Base-by-base conservation (phyloP, 345 rosid species). In the Citropsis articulata region DNA sequence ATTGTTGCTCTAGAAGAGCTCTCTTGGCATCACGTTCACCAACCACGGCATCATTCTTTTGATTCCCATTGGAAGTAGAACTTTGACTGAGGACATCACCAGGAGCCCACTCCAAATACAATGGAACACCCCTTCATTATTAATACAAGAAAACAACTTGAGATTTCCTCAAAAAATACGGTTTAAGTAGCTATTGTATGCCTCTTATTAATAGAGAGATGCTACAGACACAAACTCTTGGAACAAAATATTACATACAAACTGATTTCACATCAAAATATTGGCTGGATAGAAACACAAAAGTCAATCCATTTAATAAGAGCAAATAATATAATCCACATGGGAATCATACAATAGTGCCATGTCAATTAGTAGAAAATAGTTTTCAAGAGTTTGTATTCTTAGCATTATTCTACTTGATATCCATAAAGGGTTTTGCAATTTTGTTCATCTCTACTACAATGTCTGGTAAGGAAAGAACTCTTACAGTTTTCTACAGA, bases 21-120 rank as follows among this genome's bases (percentile, higher is more conserved):
- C 89, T 90, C 84, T 89, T 94, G 72, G 85, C 88, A 78, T 88
- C 92, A 75, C 81, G 84, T 75, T 87, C 90, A 40, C 86, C 94
- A 77, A 82, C 89, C 77, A 82, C 90, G 36, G 77, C 70, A 83
- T 71, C 78, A 33, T 68, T 81, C 72, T 79, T 82, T 71, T 82
- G 86, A 66, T 60, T 81, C 72, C 79, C 81, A 73, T 84, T 81
- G 22, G 86, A 86, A 40, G 81, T 71, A 55, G 83, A 22, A 69
- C 67, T 85, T 71, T 83, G 85, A 81, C 69, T 79, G 60, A 96
- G 91, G 82, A 96, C 84, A 88, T 94, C 73, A 31, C 65, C 81
- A 55, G 99, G 97, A 84, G 98, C 97, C 99, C 98, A 94, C 85
- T 96, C 99, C 89, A 94, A 84, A 85, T 92, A 94, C 77, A 96